A percentile compares a stretch with the other conserved stretches of the same genome.
phyloP scores from a whole-genome alignment of 2,329 filamentous ascomycete species.

The Parasarocladium wereldwijsianum region DNA sequence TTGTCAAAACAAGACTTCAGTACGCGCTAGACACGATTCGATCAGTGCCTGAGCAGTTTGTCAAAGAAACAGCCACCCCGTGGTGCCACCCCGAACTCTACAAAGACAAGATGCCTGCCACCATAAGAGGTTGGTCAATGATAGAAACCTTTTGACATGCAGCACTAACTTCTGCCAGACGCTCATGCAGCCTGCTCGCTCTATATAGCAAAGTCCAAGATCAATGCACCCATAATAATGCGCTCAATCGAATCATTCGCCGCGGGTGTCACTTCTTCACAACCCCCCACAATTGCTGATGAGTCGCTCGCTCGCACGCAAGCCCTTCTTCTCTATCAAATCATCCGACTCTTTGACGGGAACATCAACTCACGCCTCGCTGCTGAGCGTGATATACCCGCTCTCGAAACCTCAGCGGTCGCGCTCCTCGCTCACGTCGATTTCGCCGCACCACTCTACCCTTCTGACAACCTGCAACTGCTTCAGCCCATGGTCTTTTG shows the following conservation, averaged over 20 bases:
- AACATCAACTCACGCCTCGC: slow-evolving; percentile 25
- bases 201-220: slow-evolving; percentile 31
- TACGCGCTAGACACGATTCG: slow-evolving; percentile 36
- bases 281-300: slow-evolving; percentile 13
- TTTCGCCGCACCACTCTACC: slow-evolving; percentile 11
- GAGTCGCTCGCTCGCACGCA: slow-evolving; percentile 27
- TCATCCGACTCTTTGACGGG: slow-evolving; percentile 34
- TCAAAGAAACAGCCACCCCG: slow-evolving; percentile 31
- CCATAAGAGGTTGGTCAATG: slow-evolving; percentile 28
- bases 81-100: slow-evolving; percentile 40
- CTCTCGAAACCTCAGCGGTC: slow-evolving; percentile 18
- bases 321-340: slow-evolving; percentile 32
- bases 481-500: slow-evolving; percentile 29
- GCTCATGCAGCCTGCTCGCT: slow-evolving; percentile 37
- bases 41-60: slow-evolving; percentile 31
- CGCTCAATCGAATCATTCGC: slow-evolving; percentile 30
- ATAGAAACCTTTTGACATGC: not conserved
- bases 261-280: slow-evolving; percentile 23
- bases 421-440: slow-evolving; percentile 17
- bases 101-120: slow-evolving; percentile 31
- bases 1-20: slow-evolving; percentile 18
- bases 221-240: slow-evolving; percentile 32
- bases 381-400: slow-evolving; percentile 19
- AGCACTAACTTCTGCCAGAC: slow-evolving; percentile 18
- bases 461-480: slow-evolving; percentile 11